These are phyloP conservation scores for Daldinia caldariorum DNA, from an alignment of 495 filamentous ascomycete genomes.

Conservation along the genomic window DNA sequence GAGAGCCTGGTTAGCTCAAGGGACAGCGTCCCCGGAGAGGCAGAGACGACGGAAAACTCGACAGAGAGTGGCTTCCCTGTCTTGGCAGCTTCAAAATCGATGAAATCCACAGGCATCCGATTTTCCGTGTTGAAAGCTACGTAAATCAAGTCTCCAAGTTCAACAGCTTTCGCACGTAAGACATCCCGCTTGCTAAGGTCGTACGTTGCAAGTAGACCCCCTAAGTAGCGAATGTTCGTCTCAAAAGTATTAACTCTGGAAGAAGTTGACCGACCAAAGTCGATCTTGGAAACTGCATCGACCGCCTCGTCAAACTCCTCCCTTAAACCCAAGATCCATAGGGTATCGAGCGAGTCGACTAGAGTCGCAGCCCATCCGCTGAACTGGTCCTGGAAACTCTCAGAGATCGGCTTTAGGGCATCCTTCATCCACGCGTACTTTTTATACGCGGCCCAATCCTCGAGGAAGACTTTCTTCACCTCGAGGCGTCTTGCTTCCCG, in stretches of 20 bases:
- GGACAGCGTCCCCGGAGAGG: slow-evolving; percentile 66
- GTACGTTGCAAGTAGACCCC: slow-evolving; percentile 79
- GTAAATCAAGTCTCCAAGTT: slow-evolving; percentile 85
- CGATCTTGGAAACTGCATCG: slow-evolving; percentile 74
- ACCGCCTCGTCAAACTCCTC: slow-evolving; percentile 87
- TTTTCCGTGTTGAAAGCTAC: slow-evolving; percentile 89
- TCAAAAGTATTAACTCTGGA: slow-evolving; percentile 79
- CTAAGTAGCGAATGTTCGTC: slow-evolving; percentile 84
- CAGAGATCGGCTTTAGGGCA: slow-evolving; percentile 75
- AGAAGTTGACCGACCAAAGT: slow-evolving; percentile 72
- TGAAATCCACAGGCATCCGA: slow-evolving; percentile 77
- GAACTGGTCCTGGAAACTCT: slow-evolving; percentile 73
- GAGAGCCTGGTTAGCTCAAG: slow-evolving; percentile 88
- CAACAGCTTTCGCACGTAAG: slow-evolving; percentile 79
- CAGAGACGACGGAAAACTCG: slow-evolving; percentile 47
- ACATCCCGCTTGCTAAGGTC: slow-evolving; percentile 78
- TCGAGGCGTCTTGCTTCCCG: slow-evolving; percentile 65
- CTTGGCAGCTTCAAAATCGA: slow-evolving; percentile 63
- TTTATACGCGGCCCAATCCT: slow-evolving; percentile 81
- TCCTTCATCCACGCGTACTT: slow-evolving; percentile 81
- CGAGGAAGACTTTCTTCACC: slow-evolving; percentile 74
- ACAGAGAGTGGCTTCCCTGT: slow-evolving; percentile 47
- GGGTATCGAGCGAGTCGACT: slow-evolving; percentile 83
- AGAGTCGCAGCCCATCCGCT: slow-evolving; percentile 91
- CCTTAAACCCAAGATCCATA: slow-evolving; percentile 92